These are phyloP conservation scores for Exophiala lecanii-corni DNA, from an alignment of 2,329 filamentous ascomycete genomes.

Conservation along the genomic window DNA sequence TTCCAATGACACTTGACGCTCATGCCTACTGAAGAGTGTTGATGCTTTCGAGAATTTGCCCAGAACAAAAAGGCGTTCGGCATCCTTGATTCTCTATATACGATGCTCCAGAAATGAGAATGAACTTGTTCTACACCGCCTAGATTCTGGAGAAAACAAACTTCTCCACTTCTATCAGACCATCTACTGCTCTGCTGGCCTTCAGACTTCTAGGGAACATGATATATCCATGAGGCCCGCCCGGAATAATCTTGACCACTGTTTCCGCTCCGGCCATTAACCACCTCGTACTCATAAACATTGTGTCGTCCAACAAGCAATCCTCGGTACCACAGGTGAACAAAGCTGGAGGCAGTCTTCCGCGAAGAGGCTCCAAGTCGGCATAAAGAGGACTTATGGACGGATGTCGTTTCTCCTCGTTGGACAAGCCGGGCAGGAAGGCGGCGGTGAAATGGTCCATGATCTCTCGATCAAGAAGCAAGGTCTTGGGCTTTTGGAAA, in stretches of 20 bases:
- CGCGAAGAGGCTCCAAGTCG: slow-evolving; percentile 34
- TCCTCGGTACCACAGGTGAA: slow-evolving; percentile 55
- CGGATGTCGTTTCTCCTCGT: slow-evolving; percentile 41
- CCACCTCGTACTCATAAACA: slow-evolving; percentile 54
- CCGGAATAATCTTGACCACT: slow-evolving; percentile 50
- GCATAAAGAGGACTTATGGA: slow-evolving; percentile 49
- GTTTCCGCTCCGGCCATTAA: slow-evolving; percentile 46
- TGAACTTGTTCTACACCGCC: no score
- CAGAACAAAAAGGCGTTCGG: no score
- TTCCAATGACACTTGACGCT: no score
- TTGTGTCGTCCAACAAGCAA: slow-evolving; percentile 47
- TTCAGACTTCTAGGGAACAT: slow-evolving; percentile 22
- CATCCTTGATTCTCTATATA: no score
- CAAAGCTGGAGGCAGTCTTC: slow-evolving; percentile 47
- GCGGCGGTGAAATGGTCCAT: slow-evolving; percentile 46
- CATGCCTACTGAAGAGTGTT: no score
- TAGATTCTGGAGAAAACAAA: slow-evolving; percentile 20
- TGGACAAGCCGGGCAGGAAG: slow-evolving; percentile 42
- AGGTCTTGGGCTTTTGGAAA: slow-evolving; percentile 31
- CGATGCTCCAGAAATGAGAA: no score
- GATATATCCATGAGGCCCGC: slow-evolving; percentile 48
- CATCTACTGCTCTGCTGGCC: slow-evolving; percentile 21
- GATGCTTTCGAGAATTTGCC: no score
- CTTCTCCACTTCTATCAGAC: slow-evolving; percentile 19
- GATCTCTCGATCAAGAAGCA: slow-evolving; percentile 45